Conservation (phyloP, 345 rosid species). For the Hibiscus syriacus region DNA sequence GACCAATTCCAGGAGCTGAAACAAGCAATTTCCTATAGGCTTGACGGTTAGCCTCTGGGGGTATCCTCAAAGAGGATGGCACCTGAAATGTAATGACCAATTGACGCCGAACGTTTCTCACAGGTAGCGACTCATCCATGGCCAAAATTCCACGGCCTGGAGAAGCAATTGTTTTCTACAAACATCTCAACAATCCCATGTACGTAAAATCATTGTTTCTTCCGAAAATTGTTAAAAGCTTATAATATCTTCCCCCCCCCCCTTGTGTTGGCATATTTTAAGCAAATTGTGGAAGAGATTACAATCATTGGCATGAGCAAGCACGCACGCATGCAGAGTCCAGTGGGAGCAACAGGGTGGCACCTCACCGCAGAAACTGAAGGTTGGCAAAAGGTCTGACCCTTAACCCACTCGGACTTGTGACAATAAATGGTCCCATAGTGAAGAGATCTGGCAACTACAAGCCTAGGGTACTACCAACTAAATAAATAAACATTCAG, state of each 20-base stretch:
- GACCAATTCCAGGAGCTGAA: conserved; percentile 26
- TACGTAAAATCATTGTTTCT: neutral
- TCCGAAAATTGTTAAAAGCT: neutral
- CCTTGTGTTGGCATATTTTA: neutral
- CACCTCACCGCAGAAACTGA: conserved; percentile 40
- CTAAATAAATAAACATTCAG: neutral
- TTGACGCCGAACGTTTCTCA: conserved; percentile 33
- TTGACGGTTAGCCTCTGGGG: conserved; percentile 32
- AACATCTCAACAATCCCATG: neutral
- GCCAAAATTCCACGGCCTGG: conserved; percentile 35
- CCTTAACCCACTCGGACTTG: conserved; percentile 72
- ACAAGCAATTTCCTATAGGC: conserved; percentile 32
- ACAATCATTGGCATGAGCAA: conserved; percentile 68
- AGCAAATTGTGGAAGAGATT: neutral
- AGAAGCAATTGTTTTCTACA: conserved; percentile 37
- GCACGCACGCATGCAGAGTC: conserved; percentile 57
- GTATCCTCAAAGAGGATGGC: conserved; percentile 39
- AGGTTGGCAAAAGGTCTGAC: conserved; percentile 54
- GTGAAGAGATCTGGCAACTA: conserved; percentile 2
- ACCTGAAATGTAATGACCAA: too few species aligned
- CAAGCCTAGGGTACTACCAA: neutral
- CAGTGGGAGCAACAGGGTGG: conserved; percentile 28
- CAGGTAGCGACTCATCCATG: conserved; percentile 34
- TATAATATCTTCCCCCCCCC: neutral
- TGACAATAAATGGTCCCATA: neutral